These are phyloP conservation scores for Vanrija pseudolonga DNA, from an alignment of 1,284 basidiomycete species.

Conservation along the genomic window DNA sequence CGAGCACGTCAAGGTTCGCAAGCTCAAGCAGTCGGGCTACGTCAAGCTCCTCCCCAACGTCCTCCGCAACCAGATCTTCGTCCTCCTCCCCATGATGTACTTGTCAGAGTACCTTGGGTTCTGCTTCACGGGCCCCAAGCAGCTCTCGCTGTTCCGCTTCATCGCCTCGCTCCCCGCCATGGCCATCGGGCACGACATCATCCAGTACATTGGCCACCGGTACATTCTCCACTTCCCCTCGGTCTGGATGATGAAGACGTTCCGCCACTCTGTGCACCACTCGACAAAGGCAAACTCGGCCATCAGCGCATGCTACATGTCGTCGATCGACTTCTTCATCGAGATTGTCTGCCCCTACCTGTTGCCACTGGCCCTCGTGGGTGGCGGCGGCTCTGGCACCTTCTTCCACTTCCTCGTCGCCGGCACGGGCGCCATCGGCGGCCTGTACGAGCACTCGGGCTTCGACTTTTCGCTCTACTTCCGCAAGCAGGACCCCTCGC, in stretches of 20 bases:
- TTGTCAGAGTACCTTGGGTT: neutral
- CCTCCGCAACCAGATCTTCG: neutral
- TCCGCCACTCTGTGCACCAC: neutral
- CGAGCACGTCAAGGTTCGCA: neutral
- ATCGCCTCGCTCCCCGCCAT: neutral
- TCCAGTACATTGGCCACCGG: neutral
- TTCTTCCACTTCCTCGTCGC: conserved; percentile 1
- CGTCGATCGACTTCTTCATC: neutral
- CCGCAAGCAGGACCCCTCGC: neutral
- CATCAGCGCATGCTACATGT: conserved; percentile 1
- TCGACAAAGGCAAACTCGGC: neutral
- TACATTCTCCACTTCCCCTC: neutral
- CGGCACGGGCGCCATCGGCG: neutral
- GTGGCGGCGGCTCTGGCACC: neutral
- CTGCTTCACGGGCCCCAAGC: neutral
- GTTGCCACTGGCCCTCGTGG: neutral
- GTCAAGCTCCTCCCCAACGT: neutral
- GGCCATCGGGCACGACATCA: neutral
- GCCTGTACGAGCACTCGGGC: neutral
- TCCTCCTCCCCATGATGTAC: neutral
- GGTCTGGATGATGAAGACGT: neutral
- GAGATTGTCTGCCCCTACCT: neutral
- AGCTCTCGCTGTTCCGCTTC: neutral
- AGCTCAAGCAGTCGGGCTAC: neutral
- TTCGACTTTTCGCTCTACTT: neutral